Percentiles rank a stretch among this genome's conserved stretches.
Evolutionary conservation across 2,329 filamentous ascomycete species (phyloP).

Genomic region (Phoma sp.): DNA sequence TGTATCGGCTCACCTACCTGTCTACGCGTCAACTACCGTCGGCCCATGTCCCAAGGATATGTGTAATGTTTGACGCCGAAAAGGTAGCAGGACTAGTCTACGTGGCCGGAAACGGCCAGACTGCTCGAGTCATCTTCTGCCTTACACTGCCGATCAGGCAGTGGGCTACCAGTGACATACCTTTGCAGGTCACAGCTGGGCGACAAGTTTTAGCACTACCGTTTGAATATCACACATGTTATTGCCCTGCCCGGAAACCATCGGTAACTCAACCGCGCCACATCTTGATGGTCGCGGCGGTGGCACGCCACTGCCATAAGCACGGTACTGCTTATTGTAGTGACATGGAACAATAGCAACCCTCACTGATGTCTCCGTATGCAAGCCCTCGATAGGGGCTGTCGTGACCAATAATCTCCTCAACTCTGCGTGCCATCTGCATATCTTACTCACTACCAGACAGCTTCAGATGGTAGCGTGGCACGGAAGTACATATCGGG

Average conservation of each 20-base stretch:
- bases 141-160: background rate
- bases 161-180: background rate
- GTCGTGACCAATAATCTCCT: background rate
- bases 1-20: constrained; percentile 7
- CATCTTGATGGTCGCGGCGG: background rate
- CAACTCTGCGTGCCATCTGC: background rate
- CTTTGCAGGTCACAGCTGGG: background rate
- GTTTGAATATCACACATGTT: constrained; percentile 5
- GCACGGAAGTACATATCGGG: background rate
- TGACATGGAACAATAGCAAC: background rate
- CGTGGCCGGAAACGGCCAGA: background rate
- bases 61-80: constrained; percentile 3
- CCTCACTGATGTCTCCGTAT: background rate
- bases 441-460: too few relatives aligned
- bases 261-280: background rate
- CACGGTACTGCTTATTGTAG: too few relatives aligned
- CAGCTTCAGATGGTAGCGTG: too few relatives aligned
- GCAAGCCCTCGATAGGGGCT: background rate
- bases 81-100: constrained; percentile 1
- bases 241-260: background rate
- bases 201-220: background rate
- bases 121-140: constrained; percentile 4
- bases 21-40: background rate
- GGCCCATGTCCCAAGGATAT: background rate
- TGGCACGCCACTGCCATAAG: constrained; percentile 1